Conservation (phyloP, 1,284 basidiomycete species). For the Boletus austroedulis region DNA sequence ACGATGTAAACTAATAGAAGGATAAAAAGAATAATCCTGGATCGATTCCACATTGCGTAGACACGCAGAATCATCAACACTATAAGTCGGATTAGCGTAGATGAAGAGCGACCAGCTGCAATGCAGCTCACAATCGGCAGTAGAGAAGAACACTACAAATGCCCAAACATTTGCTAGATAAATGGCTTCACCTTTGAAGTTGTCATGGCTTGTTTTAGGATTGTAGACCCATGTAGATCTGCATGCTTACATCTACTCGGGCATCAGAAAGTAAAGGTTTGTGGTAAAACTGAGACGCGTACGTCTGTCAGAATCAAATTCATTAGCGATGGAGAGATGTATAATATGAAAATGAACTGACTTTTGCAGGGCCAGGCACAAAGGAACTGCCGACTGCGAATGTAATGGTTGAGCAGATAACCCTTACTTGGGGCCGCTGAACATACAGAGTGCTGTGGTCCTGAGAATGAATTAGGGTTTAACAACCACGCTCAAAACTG, state of each 20-base stretch:
- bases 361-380: not conserved
- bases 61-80: slow-evolving; percentile 12
- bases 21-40: slow-evolving; percentile 5
- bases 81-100: not conserved
- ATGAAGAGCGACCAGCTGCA: not conserved
- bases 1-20: not conserved
- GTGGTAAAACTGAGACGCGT: not conserved
- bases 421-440: not conserved
- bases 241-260: too few relatives aligned
- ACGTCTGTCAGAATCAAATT: not conserved
- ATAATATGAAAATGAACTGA: not conserved
- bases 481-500: not conserved
- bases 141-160: not conserved
- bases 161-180: not conserved
- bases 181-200: not conserved
- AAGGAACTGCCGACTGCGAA: not conserved
- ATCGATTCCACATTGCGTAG: slow-evolving; percentile 17
- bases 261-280: not conserved
- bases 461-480: not conserved
- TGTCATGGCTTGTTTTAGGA: too few relatives aligned
- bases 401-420: not conserved
- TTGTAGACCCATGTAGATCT: too few relatives aligned
- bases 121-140: not conserved
- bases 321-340: not conserved
- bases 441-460: not conserved